Base-by-base conservation (phyloP, 2,329 filamentous ascomycete genomes). In the Meredithiella fracta region DNA sequence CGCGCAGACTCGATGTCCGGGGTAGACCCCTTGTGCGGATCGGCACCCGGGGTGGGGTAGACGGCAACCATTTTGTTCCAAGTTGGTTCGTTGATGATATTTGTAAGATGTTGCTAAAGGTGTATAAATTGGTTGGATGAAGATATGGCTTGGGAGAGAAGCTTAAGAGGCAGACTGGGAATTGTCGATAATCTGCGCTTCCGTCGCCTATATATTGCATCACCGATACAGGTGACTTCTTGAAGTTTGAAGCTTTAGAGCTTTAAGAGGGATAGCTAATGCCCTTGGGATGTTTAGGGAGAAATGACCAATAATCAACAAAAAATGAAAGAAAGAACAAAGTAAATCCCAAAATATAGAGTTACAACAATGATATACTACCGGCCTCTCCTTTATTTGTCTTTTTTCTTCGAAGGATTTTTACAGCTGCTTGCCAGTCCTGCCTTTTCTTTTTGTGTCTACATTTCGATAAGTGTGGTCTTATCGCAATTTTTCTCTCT, bases 171-270 rank as follows among this genome's bases (percentile, higher is more conserved):
- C 49, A 51, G 26, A 51, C n/a, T 51, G 49, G 49, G 17, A 8
- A 51, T 51, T 51, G 49, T 31, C 26, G 23, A 20, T 40, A 23
- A 23, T 22, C 51, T 44, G 55, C 49, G 25, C 55, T 37, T 42
- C 49, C 17, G 25, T 58, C 51, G 50, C 34, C 56, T 58, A 52
- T 58, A 55, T 58, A 58, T 58, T 58, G 52, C 51, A 58, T 54
- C 54, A 55, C 47, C 52, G 58, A 59, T 57, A 54, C 51, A 57
- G 53, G 47, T 31, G 51, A 44, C n/a, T n/a, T 15, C 20, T 23
- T 15, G 37, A 42, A 53, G 29, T 23, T 34, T 51, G 31, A 59
- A 54, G 47, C 56, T 55, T 55, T n/a, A 25, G 44, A 23, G 31
- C 49, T 14, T 23, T 53, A 37, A 31, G 54, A 26, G 26, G 49